A percentile compares a stretch with the other conserved stretches of the same genome.
These are phyloP conservation scores for Rhodosporidiobolus odoratus DNA, from an alignment of 768 basidiomycete genomes.

Conservation along the genomic window DNA sequence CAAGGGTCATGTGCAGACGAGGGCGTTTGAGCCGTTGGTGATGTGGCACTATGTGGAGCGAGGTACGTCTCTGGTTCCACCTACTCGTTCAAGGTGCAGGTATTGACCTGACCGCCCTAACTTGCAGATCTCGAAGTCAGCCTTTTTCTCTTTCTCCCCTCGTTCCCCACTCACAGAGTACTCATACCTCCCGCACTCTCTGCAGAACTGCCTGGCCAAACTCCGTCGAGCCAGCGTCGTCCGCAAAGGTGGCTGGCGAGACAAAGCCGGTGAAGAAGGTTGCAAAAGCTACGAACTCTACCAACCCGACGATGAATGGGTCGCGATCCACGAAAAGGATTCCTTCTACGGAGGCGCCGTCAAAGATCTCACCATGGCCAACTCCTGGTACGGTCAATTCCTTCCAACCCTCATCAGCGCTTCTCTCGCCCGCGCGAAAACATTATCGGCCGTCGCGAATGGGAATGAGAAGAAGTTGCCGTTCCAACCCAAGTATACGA, in stretches of 20 bases:
- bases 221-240: neutral
- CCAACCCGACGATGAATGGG: neutral
- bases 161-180: neutral
- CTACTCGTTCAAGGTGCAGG: no score
- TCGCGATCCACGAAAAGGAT: neutral
- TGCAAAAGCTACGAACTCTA: conserved; percentile 19
- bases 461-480: neutral
- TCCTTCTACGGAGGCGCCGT: conserved; percentile 5
- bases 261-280: neutral
- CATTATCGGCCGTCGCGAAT: neutral
- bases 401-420: conserved; percentile 1
- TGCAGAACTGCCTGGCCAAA: conserved; percentile 9
- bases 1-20: neutral
- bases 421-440: neutral
- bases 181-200: neutral
- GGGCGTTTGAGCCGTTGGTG: conserved; percentile 4
- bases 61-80: neutral
- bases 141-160: no score
- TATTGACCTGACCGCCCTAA: no score
- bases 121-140: neutral
- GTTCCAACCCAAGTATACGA: neutral
- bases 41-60: conserved; percentile 15
- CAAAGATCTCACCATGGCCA: neutral
- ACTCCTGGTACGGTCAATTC: conserved; percentile 11
- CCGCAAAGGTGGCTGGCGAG: conserved; percentile 4